A percentile compares a stretch with the other conserved stretches of the same genome.
Conservation (phyloP, 106 monocot species). For the Platanthera zijinensis region DNA sequence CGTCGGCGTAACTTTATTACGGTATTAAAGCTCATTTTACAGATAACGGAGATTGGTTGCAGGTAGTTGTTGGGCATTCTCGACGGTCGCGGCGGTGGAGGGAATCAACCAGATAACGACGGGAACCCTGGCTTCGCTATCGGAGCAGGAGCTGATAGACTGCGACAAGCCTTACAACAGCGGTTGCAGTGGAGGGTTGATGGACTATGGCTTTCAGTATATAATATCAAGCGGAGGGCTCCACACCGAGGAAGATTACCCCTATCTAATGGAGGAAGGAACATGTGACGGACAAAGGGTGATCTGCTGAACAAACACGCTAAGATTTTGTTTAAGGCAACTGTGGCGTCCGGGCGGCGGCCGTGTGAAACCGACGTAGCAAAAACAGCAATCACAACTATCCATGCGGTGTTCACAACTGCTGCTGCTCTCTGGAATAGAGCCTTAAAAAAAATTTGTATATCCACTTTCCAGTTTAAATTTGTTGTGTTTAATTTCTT, state of each 20-base stretch:
- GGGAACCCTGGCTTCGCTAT: constrained; percentile 37
- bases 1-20: too few relatives aligned
- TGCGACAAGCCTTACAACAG: constrained; percentile 35
- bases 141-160: constrained; percentile 57
- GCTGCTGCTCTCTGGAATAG: too few relatives aligned
- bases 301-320: not conserved
- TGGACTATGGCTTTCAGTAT: constrained; percentile 49
- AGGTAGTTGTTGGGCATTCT: constrained; percentile 61
- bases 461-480: not conserved
- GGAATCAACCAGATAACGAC: constrained; percentile 48
- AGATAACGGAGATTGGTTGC: constrained; percentile 2
- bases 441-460: too few relatives aligned
- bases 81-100: constrained; percentile 43
- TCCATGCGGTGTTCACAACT: too few relatives aligned
- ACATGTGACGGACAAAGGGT: constrained; percentile 37
- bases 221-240: constrained; percentile 31
- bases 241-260: constrained; percentile 40
- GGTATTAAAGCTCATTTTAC: too few relatives aligned
- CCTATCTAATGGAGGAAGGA: constrained; percentile 50
- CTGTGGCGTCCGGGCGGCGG: not conserved
- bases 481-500: not conserved
- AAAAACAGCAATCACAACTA: too few relatives aligned
- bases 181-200: constrained; percentile 50
- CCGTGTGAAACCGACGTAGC: too few relatives aligned
- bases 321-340: not conserved